Conservation (phyloP, 208 protist species). For the Perkinsela sp. region DNA sequence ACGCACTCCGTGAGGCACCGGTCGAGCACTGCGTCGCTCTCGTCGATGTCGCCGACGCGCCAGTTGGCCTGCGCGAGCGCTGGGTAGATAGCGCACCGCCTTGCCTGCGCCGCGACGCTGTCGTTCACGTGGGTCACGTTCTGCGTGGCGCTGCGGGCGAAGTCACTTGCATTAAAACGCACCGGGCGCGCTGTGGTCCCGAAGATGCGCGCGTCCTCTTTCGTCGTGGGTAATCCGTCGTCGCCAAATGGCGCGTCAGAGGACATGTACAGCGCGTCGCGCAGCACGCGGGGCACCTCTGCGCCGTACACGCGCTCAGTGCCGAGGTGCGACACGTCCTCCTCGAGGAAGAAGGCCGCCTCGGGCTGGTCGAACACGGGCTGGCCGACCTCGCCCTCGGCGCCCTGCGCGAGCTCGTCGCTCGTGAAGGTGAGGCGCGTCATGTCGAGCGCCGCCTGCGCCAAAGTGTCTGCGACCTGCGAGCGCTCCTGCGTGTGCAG, state of each 20-base stretch:
- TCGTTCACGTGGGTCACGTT: neutral
- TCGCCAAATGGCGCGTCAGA: neutral
- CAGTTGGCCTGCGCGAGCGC: neutral
- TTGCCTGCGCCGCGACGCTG: neutral
- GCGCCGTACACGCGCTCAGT: neutral
- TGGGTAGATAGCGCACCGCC: neutral
- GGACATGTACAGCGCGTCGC: neutral
- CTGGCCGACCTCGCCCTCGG: neutral
- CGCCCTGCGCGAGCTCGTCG: neutral
- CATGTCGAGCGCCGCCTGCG: neutral
- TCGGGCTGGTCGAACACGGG: neutral
- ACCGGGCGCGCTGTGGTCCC: neutral
- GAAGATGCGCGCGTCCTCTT: neutral
- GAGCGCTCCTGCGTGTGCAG: neutral
- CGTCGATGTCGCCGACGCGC: neutral
- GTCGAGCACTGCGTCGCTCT: neutral
- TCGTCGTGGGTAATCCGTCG: neutral
- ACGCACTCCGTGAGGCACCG: neutral
- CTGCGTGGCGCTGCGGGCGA: neutral
- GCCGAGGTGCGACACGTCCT: neutral
- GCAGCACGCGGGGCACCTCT: neutral
- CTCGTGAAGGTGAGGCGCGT: neutral
- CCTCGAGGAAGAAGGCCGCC: neutral
- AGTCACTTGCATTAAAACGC: neutral
- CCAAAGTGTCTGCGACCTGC: neutral